A percentile compares a stretch with the other conserved stretches of the same genome.
Evolutionary conservation across 352 stramenopile genomes (phyloP).

Genomic region (Aphanomyces astaci): DNA sequence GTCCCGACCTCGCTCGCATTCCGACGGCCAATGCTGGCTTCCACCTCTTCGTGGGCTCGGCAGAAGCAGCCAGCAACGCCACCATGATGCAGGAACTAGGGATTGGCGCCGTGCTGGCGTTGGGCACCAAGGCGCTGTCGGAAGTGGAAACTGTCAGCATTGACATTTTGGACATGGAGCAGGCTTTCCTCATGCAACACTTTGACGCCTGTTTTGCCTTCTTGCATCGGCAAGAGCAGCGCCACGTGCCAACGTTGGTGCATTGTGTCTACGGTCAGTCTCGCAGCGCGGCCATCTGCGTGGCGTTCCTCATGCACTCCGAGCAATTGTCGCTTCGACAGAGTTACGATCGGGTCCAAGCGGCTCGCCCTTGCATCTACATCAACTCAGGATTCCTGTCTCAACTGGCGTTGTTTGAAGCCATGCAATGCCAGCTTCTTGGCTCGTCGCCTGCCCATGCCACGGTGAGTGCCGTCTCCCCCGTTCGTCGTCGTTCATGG

Average conservation of each 20-base stretch:
- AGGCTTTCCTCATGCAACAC: conserved; percentile 55
- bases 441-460: conserved; percentile 50
- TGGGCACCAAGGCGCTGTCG: conserved; percentile 53
- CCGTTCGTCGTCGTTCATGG: background rate
- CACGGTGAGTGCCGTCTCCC: conserved; percentile 29
- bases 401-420: conserved; percentile 60
- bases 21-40: conserved; percentile 21
- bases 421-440: conserved; percentile 43
- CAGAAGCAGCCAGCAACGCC: conserved; percentile 39
- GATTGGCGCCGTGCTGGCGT: conserved; percentile 45
- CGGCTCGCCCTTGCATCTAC: conserved; percentile 58
- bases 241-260: conserved; percentile 35
- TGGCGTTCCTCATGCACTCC: conserved; percentile 64
- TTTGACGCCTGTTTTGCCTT: conserved; percentile 49
- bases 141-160: conserved; percentile 38
- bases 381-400: conserved; percentile 69
- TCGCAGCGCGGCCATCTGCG: conserved; percentile 57
- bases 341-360: conserved; percentile 52
- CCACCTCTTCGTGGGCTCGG: conserved; percentile 51
- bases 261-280: conserved; percentile 79
- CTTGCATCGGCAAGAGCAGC: conserved; percentile 21
- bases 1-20: conserved; percentile 41
- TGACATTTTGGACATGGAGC: conserved; percentile 69
- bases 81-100: conserved; percentile 35
- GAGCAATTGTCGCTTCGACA: conserved; percentile 33